These are phyloP conservation scores for Alternaria gaisen DNA, from an alignment of 2,329 filamentous ascomycete species.

Conservation along the genomic window DNA sequence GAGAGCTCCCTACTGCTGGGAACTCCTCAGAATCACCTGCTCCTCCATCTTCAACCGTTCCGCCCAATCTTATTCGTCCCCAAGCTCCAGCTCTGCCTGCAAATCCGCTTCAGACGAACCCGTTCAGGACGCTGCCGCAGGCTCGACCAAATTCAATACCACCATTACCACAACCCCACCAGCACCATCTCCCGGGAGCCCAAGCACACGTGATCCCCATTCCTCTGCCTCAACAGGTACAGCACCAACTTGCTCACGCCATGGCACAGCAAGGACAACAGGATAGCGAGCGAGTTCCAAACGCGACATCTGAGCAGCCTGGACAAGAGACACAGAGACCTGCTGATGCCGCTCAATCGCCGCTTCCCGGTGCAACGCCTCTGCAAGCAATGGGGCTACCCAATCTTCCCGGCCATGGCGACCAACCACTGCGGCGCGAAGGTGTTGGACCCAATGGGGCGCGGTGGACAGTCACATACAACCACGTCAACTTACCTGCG, in stretches of 20 bases:
- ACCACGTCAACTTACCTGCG: slow-evolving; percentile 51
- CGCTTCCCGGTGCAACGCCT: slow-evolving; percentile 5
- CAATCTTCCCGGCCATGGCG: slow-evolving; percentile 36
- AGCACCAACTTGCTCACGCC: slow-evolving; percentile 37
- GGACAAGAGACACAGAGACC: slow-evolving; percentile 16
- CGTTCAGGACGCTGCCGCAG: slow-evolving; percentile 41
- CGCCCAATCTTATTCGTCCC: slow-evolving; percentile 47
- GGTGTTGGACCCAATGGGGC: slow-evolving; percentile 62
- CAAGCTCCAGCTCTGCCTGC: slow-evolving; percentile 24
- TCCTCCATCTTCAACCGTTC: slow-evolving; percentile 48
- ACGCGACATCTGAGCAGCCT: slow-evolving; percentile 9
- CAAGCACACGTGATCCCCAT: slow-evolving; percentile 26
- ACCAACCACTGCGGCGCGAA: slow-evolving; percentile 60
- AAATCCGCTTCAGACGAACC: slow-evolving; percentile 40
- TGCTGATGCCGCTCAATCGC: slow-evolving; percentile 16
- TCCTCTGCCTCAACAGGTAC: slow-evolving; percentile 34
- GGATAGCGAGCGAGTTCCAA: slow-evolving; percentile 12
- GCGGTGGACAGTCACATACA: slow-evolving; percentile 62
- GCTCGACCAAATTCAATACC: slow-evolving; percentile 43
- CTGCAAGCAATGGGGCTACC: slow-evolving; percentile 6
- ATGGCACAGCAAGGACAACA: slow-evolving; percentile 27
- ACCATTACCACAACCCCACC: slow-evolving; percentile 25
- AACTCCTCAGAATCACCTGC: slow-evolving; percentile 20
- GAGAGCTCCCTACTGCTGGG: slow-evolving; percentile 39
- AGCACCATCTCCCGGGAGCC: slow-evolving; percentile 24